Evolutionary conservation across 371 early-diverging fungal genomes (phyloP), one percentile per base, ranked within the genome.

Genomic region (Mortierella sp.): DNA sequence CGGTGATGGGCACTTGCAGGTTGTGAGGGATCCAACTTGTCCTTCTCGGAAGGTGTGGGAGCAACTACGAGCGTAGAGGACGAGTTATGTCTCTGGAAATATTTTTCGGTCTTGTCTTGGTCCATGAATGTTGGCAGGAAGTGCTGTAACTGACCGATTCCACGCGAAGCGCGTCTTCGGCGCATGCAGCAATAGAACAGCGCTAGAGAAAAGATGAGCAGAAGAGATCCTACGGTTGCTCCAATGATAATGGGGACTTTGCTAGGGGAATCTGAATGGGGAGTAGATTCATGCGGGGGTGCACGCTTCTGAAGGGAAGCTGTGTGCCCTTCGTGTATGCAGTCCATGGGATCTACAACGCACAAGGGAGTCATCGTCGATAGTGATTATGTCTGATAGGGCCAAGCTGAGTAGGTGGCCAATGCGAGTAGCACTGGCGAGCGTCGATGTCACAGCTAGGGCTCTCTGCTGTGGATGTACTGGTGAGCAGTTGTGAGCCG

Each of bases 51-150:
- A 6, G 43, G 17, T 31, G 44, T 30, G 17, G 65, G 28, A 6
- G 31, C 30, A 28, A 50, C 57, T 1, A 60, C 60, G 15, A 68
- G 21, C 17, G 64, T 68, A 14, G 69, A 47, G n/a, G 69, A 59
- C 4, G 69, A 60, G 26, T 49, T 37, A 4, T 62, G 69, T 4
- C 50, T 28, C 43, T 75, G 50, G 57, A 75, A 75, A 34, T 75
- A 75, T 32, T 58, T 67, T 42, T 68, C 75, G 12, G 75, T 68
- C 53, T 69, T 63, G 50, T 75, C 69, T 52, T 75, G 53, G 48
- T 75, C 75, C 69, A 75, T 68, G 24, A 75, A 75, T 4, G 75
- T 75, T 0, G 75, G 75, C 19, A 75, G 56, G 60, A 75, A 75
- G n/a, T 46, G 34, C 19, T 68, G 68, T n/a, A 75, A 48, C 44